Base-by-base conservation (phyloP, 257 asterid genomes). In the Nicotiana undulata region DNA sequence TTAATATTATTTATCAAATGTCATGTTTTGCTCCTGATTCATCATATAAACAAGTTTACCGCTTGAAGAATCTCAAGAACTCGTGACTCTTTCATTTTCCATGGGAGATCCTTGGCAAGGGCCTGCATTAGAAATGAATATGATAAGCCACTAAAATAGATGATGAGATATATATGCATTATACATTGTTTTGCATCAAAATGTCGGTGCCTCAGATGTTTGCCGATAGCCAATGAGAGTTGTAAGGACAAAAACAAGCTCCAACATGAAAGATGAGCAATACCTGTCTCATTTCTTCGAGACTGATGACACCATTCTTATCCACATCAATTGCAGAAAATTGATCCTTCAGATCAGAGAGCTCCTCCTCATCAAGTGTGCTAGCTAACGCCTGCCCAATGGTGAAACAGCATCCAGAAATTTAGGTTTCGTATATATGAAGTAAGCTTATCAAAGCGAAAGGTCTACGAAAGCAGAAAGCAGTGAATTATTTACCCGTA, bases 231-330 rank as follows among this genome's bases (percentile, higher is more conserved):
- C 26, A 24, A 17, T 79, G 26, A 61, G 75, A 61, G 26, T 46
- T 55, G 26, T 4, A n/a, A 61, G 34, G 59, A 79, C 56, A 3
- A 81, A 70, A 65, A 13, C 61, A 24, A 44, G n/a, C 34, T 34
- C 20, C 61, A 75, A 22, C 13, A 31, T 6, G 63, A 56, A 81
- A 76, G 29, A 65, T 37, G 82, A 76, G 82, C 82, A 83, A 64
- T 81, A 90, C 97, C 95, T 86, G 95, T 86, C 97, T 89, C 97
- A 93, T 93, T 91, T 93, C 97, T 75, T 93, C 97, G 44, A 93
- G 97, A 82, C 93, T 93, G 81, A 93, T 93, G 83, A 85, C 87
- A 52, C 97, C 97, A 82, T 87, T 93, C 88, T 93, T 93, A 81
- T 93, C 97, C 82, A 93, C 91, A 80, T 93, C 97, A 63, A 93